Conservation (phyloP, 2,329 filamentous ascomycete genomes). For the Chaetothyriales sp. region DNA sequence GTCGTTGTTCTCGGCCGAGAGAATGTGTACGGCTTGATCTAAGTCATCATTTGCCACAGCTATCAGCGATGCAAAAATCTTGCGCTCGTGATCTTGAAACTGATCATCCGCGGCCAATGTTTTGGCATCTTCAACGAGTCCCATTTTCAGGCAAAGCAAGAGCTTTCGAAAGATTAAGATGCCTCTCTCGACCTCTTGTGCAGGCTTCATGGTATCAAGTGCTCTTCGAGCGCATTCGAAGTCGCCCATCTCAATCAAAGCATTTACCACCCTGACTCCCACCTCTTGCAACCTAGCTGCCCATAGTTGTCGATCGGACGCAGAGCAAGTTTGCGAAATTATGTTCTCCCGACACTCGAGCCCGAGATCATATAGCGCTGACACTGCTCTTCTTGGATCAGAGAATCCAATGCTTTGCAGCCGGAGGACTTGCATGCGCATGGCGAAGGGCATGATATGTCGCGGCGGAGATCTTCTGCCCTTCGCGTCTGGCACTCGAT, state of each 20-base stretch:
- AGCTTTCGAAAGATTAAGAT: slow-evolving; percentile 31
- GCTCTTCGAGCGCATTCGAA: slow-evolving; percentile 64
- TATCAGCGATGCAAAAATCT: slow-evolving; percentile 50
- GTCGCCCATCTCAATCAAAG: slow-evolving; percentile 59
- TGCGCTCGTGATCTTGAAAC: slow-evolving; percentile 27
- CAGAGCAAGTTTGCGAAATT: slow-evolving; percentile 36
- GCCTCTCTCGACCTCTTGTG: slow-evolving; percentile 17
- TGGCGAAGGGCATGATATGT: slow-evolving; percentile 72
- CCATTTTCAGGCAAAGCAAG: slow-evolving; percentile 64
- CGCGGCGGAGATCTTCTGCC: slow-evolving; percentile 51
- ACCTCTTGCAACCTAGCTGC: slow-evolving; percentile 58
- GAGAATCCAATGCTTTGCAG: slow-evolving; percentile 76
- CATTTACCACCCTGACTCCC: slow-evolving; percentile 48
- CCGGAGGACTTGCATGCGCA: slow-evolving; percentile 69
- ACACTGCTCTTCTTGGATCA: slow-evolving; percentile 70
- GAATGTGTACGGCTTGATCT: slow-evolving; percentile 37
- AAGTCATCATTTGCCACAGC: slow-evolving; percentile 69
- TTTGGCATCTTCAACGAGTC: slow-evolving; percentile 58
- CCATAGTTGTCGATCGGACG: slow-evolving; percentile 53
- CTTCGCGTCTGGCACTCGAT: slow-evolving; percentile 20
- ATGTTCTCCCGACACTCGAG: slow-evolving; percentile 57
- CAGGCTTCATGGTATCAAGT: slow-evolving; percentile 43
- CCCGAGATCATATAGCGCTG: slow-evolving; percentile 80
- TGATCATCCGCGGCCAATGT: slow-evolving; percentile 32
- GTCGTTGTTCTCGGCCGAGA: slow-evolving; percentile 2